A percentile compares a stretch with the other conserved stretches of the same genome.
These are phyloP conservation scores for Xylariaceae sp. DNA, from an alignment of 2,329 filamentous ascomycete species.

Conservation along the genomic window DNA sequence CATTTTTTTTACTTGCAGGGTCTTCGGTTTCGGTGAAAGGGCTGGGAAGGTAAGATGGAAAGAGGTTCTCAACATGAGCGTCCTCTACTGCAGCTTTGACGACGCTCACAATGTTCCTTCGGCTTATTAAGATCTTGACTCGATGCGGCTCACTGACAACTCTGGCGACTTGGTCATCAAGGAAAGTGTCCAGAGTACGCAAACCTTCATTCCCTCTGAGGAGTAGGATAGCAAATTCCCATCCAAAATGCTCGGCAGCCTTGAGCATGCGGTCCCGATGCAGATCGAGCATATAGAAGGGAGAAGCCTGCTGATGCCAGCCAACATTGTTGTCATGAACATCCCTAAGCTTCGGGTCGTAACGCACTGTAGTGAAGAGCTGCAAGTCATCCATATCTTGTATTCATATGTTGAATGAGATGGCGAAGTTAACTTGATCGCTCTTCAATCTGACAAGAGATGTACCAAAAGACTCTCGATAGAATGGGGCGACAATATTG, in stretches of 20 bases:
- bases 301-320: constrained; percentile 54
- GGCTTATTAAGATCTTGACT: constrained; percentile 52
- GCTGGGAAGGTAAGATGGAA: constrained; percentile 51
- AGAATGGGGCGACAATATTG: too few species aligned
- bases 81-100: constrained; percentile 31
- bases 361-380: constrained; percentile 69
- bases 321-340: constrained; percentile 40
- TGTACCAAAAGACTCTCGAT: too few species aligned
- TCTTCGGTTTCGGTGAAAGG: constrained; percentile 31
- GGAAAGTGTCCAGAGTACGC: constrained; percentile 35
- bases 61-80: constrained; percentile 42
- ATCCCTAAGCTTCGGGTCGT: constrained; percentile 55
- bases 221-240: constrained; percentile 42
- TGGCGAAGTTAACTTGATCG: too few species aligned
- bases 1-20: constrained; percentile 7
- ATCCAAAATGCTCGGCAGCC: constrained; percentile 55
- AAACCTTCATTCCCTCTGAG: constrained; percentile 48
- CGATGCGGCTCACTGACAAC: constrained; percentile 38
- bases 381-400: constrained; percentile 42
- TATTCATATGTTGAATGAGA: neutral
- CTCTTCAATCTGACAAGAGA: too few species aligned
- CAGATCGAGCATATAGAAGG: constrained; percentile 75
- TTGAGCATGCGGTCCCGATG: constrained; percentile 75
- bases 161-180: constrained; percentile 29
- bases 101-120: constrained; percentile 44